phyloP scores from a whole-genome alignment of 768 basidiomycete species.

The Gelatoporia subvermispora region DNA sequence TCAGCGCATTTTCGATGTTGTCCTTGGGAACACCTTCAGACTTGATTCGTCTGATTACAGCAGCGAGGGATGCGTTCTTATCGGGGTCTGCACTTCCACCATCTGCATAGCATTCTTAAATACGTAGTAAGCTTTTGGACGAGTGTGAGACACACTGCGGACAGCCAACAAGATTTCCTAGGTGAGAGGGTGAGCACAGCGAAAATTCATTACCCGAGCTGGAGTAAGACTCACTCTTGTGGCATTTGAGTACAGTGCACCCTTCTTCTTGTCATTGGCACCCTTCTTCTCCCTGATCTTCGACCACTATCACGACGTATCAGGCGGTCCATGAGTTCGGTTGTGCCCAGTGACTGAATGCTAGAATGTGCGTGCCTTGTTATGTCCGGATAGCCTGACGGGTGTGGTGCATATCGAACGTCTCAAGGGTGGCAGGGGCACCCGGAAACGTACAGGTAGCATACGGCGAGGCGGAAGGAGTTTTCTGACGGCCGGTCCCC shows the following conservation, averaged over 20 bases:
- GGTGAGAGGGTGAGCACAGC: conserved; percentile 2
- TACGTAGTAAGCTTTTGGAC: not conserved
- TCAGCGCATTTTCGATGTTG: conserved; percentile 60
- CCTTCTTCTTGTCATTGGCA: conserved; percentile 55
- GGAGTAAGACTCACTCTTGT: conserved; percentile 39
- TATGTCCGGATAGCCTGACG: conserved; percentile 33
- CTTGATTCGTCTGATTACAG: conserved; percentile 51
- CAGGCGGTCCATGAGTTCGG: not conserved
- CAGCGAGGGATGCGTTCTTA: conserved; percentile 48
- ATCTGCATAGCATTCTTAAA: no score
- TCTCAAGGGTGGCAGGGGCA: not conserved
- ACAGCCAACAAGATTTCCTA: conserved; percentile 64
- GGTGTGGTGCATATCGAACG: conserved; percentile 25
- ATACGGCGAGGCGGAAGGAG: no score
- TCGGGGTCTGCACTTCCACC: conserved; percentile 54
- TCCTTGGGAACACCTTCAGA: conserved; percentile 61
- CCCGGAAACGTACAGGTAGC: not conserved
- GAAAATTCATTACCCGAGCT: not conserved
- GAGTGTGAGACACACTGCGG: conserved; percentile 37
- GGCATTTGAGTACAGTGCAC: conserved; percentile 50
- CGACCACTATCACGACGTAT: conserved; percentile 71
- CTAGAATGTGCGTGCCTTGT: conserved; percentile 29
- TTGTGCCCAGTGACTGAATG: not conserved
- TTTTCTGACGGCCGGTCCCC: no score
- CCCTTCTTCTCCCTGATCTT: conserved; percentile 74